Base-by-base conservation (phyloP, 169 alveolate genomes). In the Eimeria praecox region DNA sequence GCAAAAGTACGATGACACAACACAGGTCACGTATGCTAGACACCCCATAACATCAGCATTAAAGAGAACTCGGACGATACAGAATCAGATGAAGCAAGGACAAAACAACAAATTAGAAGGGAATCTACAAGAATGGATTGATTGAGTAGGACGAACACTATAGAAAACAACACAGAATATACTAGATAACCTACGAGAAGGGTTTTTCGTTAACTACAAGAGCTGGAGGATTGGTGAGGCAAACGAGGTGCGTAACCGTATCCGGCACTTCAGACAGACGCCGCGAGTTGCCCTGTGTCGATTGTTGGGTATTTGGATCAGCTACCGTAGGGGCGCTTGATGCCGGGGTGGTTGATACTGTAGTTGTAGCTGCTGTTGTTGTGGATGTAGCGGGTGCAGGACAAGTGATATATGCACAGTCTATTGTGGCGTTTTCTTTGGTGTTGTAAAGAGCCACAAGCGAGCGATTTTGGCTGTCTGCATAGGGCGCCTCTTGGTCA, bases 181-280 rank as follows among this genome's bases (percentile, higher is more conserved):
- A 12, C 78, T 69, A 33, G 33, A 33, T 27, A 1, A 33, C 78
- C 33, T 75, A 75, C 86, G 56, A 22, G 59, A 75, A 75, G 38
- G 86, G 86, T 62, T 3, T 75, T 30, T 75, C 35, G 20, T 38
- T 22, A 6, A 0, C 52, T 24, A 75, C 86, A 40, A 75, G 86
- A 44, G 86, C 86, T 42, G 86, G 40, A 22, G 86, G 86, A 42
- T 75, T 75, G 40, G 86, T 75, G 59, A 75, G 56, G 38, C 86
- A 75, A 24, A 75, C 86, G 35, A 75, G 86, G 86, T 62, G 14
- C 6, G 62, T 40, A 20, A 75, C 62, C 2, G 59, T 42, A 14
- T 3, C 40, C 2, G 8, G 22, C 4, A 62, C 4, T 8, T 42
- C 38, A 22, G 86, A 0, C 16, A 75, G 62, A 42, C 86, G 86